A percentile compares a stretch with the other conserved stretches of the same genome.
These are phyloP conservation scores for Carex sylvatica DNA, from an alignment of 202 grass and related monocot genomes.

Conservation along the genomic window DNA sequence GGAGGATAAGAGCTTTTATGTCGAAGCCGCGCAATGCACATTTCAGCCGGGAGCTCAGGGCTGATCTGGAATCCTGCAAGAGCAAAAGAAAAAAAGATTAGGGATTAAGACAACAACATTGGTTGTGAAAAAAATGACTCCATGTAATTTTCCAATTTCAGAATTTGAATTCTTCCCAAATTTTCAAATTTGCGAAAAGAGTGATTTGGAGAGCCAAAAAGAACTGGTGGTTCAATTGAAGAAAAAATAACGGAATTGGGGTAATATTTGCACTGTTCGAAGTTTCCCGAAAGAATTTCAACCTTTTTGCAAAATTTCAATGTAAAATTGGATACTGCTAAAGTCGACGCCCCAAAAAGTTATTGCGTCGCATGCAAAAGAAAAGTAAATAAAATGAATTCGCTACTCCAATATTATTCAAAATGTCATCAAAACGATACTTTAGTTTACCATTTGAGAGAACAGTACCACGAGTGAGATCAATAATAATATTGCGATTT, in stretches of 20 bases:
- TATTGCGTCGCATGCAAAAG: neutral
- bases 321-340: too few species aligned
- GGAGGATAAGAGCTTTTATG: slow-evolving; percentile 58
- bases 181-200: slow-evolving; percentile 11
- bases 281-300: neutral
- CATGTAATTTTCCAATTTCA: slow-evolving; percentile 22
- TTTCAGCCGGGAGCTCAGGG: slow-evolving; percentile 63
- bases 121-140: neutral
- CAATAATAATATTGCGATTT: neutral
- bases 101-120: slow-evolving; percentile 28
- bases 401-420: neutral
- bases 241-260: neutral
- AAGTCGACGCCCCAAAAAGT: neutral
- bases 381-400: neutral
- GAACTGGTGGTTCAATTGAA: neutral
- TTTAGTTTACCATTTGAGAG: neutral
- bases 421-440: too few species aligned
- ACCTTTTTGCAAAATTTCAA: neutral
- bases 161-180: slow-evolving; percentile 25
- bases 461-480: neutral
- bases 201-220: neutral
- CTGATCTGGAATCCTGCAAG: slow-evolving; percentile 71
- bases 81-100: slow-evolving; percentile 26
- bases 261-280: neutral
- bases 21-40: slow-evolving; percentile 86